A percentile compares a stretch with the other conserved stretches of the same genome.
Conservation (phyloP, 345 rosid species). For the Euclidium syriacum region DNA sequence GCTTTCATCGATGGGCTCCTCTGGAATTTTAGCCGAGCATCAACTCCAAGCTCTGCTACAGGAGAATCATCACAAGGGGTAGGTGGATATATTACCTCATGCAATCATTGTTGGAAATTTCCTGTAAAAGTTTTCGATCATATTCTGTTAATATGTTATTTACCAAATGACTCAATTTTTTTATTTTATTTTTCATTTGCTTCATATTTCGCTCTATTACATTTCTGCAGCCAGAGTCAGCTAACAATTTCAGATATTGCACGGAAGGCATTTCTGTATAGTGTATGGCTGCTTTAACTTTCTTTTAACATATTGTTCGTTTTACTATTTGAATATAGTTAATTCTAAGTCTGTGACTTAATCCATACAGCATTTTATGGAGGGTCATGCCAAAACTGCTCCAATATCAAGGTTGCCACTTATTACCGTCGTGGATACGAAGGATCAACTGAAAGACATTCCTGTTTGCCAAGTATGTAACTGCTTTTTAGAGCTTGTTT, state of each 20-base stretch:
- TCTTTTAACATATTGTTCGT: background rate
- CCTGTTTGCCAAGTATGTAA: conserved; percentile 80
- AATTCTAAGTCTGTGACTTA: conserved; percentile 15
- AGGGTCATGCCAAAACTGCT: conserved; percentile 90
- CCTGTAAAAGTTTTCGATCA: background rate
- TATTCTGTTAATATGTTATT: background rate
- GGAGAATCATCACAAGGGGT: conserved; percentile 91
- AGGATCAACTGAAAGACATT: conserved; percentile 71
- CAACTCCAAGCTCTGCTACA: conserved; percentile 95
- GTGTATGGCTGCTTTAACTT: conserved; percentile 52
- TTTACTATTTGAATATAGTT: conserved; percentile 1
- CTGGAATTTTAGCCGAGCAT: conserved; percentile 97
- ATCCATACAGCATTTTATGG: conserved; percentile 85
- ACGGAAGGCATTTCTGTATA: conserved; percentile 94
- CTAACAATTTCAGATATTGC: conserved; percentile 90
- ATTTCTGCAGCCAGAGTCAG: conserved; percentile 64
- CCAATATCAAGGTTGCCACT: conserved; percentile 96
- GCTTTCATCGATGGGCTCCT: conserved; percentile 85
- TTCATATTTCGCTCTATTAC: conserved; percentile 5
- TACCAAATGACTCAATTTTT: background rate
- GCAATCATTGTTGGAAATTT: conserved; percentile 9
- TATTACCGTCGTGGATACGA: conserved; percentile 59
- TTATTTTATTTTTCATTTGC: conserved; percentile 4
- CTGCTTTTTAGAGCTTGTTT: conserved; percentile 9
- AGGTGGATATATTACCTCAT: conserved; percentile 24